Conservation (phyloP, 1,284 basidiomycete species). For the Microbotryum violaceum region DNA sequence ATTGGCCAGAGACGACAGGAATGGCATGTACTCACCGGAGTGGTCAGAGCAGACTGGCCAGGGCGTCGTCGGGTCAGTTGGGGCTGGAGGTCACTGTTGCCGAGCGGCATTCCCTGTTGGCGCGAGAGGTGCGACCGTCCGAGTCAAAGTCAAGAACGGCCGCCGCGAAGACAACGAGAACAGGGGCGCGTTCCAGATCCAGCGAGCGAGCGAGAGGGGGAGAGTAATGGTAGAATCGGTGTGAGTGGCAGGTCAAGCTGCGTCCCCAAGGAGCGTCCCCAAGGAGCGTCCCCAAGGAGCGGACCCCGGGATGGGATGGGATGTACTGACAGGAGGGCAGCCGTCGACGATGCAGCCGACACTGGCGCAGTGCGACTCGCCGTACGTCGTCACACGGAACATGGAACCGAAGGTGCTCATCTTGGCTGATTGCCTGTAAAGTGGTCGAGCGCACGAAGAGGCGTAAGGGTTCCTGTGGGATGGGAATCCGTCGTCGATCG, state of each 20-base stretch:
- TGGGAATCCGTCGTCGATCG: too few relatives aligned
- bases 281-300: background rate
- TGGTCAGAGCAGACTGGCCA: constrained; percentile 94
- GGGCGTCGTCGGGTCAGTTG: constrained; percentile 88
- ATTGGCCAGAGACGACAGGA: background rate
- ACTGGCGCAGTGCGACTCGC: constrained; percentile 94
- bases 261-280: too few relatives aligned
- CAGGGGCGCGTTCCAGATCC: too few relatives aligned
- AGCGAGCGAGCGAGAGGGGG: too few relatives aligned
- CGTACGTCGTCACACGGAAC: constrained; percentile 94
- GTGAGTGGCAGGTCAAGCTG: too few relatives aligned
- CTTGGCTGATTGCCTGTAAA: background rate
- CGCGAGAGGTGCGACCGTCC: background rate
- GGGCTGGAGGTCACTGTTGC: constrained; percentile 75
- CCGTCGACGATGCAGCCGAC: constrained; percentile 95
- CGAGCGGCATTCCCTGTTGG: constrained; percentile 68
- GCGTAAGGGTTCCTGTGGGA: too few relatives aligned
- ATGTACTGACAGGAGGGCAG: constrained; percentile 69
- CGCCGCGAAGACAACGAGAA: background rate
- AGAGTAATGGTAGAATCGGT: too few relatives aligned
- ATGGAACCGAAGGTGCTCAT: constrained; percentile 91
- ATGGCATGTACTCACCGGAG: constrained; percentile 59
- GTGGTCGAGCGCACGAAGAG: too few relatives aligned
- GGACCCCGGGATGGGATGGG: background rate
- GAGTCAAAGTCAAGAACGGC: background rate